Base-by-base conservation (phyloP, 345 rosid species). In the Schrenkiella parvula region DNA sequence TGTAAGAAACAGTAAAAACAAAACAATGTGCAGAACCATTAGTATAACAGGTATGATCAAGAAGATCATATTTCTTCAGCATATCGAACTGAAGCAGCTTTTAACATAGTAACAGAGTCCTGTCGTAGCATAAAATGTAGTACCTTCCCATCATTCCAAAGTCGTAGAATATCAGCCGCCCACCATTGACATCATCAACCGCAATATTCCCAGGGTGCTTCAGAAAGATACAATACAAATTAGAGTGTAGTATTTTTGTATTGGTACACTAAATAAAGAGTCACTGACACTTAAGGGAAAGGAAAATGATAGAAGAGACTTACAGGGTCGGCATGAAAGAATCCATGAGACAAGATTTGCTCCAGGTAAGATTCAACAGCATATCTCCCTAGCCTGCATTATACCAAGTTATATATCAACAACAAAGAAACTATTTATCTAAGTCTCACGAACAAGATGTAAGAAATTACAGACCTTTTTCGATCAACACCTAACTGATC, bases 131-230 rank as follows among this genome's bases (percentile, higher is more conserved):
- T 23, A 18, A 31, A 39, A 50, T 60, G 78, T 57, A 70, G 39
- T 84, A 95, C 99, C 99, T 91, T 80, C 99, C 99, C 99, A 95
- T 91, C 99, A 95, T 95, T 68, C 99, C 99, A 75, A 95, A 95
- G 78, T 95, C 99, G 73, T 95, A 95, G 82, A 95, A 89, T 76
- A 95, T 95, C 76, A 95, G 84, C 70, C 99, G 80, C 69, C 99
- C 99, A 11, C 99, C 99, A 75, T 89, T 91, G 70, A 95, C 89
- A 84, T 95, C 99, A 83, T 95, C 99, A 69, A 91, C 93, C 4
- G 97, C 99, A 80, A 95, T 91, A 80, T 95, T 95, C 77, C 99
- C 97, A 58, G 99, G 99, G 87, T 95, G 99, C 99, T 95, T 79
- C 72, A 70, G 46, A 29, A 63, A 38, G 44, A 37, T 19, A 44